Conservation (phyloP, 345 rosid species). For the Tarenaya hassleriana region DNA sequence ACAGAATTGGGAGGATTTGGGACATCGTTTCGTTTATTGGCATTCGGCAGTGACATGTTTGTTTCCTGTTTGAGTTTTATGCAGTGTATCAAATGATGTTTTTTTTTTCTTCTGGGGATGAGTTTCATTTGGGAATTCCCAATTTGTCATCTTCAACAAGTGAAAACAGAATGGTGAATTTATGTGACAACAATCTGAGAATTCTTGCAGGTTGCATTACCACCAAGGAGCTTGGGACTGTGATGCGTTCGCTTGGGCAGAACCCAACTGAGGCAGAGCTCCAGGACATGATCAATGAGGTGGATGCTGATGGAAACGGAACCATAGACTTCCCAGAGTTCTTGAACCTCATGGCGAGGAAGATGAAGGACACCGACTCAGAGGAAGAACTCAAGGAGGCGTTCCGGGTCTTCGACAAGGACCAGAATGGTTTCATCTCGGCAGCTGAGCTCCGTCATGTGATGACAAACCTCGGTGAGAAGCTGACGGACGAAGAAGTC, state of each 20-base stretch:
- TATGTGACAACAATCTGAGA: not conserved
- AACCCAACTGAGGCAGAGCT: constrained; percentile 86
- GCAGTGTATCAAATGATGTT: too few relatives aligned
- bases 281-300: constrained; percentile 84
- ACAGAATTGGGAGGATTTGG: not conserved
- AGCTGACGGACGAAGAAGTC: constrained; percentile 76
- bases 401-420: constrained; percentile 78
- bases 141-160: too few relatives aligned
- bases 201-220: constrained; percentile 62
- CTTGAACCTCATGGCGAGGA: constrained; percentile 79
- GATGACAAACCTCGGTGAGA: constrained; percentile 84
- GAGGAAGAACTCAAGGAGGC: constrained; percentile 93
- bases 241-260: constrained; percentile 81
- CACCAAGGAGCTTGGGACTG: constrained; percentile 82
- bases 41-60: not conserved
- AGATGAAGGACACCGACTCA: constrained; percentile 83
- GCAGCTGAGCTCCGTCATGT: constrained; percentile 89
- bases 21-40: not conserved
- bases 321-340: constrained; percentile 82
- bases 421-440: constrained; percentile 79
- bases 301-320: constrained; percentile 79
- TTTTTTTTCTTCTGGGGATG: too few relatives aligned
- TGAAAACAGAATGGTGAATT: not conserved
- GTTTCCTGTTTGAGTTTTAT: not conserved
- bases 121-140: too few relatives aligned